Base-by-base conservation (phyloP, 225 moss, liverwort and hornwort species). In the Bryoerythrophyllum caledonicum region DNA sequence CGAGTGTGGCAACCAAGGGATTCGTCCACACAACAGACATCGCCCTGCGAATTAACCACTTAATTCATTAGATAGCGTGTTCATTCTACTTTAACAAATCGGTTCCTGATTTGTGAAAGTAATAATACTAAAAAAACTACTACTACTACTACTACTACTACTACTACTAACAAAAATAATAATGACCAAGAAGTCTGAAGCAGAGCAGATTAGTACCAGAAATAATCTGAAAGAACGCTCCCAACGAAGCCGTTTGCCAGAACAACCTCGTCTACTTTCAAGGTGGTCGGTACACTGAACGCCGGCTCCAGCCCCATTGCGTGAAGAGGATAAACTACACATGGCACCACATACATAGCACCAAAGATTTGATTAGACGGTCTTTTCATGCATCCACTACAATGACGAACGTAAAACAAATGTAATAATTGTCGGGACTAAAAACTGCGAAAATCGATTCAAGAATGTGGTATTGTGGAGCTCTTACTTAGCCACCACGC, bases 21-120 rank as follows among this genome's bases (percentile, higher is more conserved):
- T 92, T 97, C 37, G 96, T 97, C 96, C 96, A 97, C 46, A 97
- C 96, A 46, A 97, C 94, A 54, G 96, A 94, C 87, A 97, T 85
- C 64, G 96, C 96, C 96, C 96, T 96, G 76, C 79, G 81, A 55
- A 66, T 19, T 70, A 23, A 41, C 68, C 75, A 74, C 21, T 12
- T 4, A 23, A 14, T 71, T 55, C 23, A 11, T 56, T 67, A 40
- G 8, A 67, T 48, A 14, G 23, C 60, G 48, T 6, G 73, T 40
- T 51, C 4, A 65, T 59, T 27, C 13, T 8, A 28, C 38, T 6
- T 19, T 68, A 67, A 1, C 17, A 6, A 67, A 61, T 16, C 63
- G 35, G 13, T 28, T 43, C 40, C 26, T 10, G 70, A 10, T 34
- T 6, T 34, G 34, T 34, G 34, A 34, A 34, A 4, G 6, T 34